Base-by-base conservation (phyloP, 164 flowering plant species). In the Saururus chinensis region DNA sequence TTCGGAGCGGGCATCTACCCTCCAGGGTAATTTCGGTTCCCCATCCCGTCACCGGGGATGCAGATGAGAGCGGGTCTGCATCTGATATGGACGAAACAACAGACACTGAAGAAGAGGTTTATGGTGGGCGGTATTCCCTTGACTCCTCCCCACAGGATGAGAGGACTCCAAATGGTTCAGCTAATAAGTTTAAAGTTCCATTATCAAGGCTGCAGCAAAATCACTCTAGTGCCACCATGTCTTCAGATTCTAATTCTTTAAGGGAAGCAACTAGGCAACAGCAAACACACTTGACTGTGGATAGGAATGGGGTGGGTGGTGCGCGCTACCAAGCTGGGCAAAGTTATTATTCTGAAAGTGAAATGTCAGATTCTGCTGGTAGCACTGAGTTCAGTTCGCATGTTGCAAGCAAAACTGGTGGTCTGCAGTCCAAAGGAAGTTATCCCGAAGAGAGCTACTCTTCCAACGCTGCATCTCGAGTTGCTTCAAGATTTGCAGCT, bases 331-430 rank as follows among this genome's bases (percentile, higher is more conserved):
- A 76, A 7, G 71, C 48, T 60, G 71, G 70, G 42, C 51, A 51
- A 56, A 69, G 68, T 71, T 81, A 64, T 37, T 82, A 66, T 67
- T 68, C 83, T 0, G 95, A 87, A 64, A 90, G 86, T 19, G 95
- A 84, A 59, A 77, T 77, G 1, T 81, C 84, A 0, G 89, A 88
- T 76, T 86, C 96, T 21, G 85, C 77, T 59, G 78, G 74, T 22
- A 86, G 98, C 70, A 88, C 97, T 0, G 95, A 84, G 66, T 83
- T 75, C 66, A 75, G 84, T 7, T 70, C 82, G 0, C 81, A 69
- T 42, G 75, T 66, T n/a, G 81, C 73, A 52, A 80, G 79, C 65
- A 76, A 42, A 49, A 74, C 60, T 62, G 72, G 79, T 40, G 62
- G 65, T 30, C 62, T 59, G 45, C 73, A 76, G 37, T 65, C 51